phyloP scores from a whole-genome alignment of 768 basidiomycete genomes.

The Ephemerocybe angulata region DNA sequence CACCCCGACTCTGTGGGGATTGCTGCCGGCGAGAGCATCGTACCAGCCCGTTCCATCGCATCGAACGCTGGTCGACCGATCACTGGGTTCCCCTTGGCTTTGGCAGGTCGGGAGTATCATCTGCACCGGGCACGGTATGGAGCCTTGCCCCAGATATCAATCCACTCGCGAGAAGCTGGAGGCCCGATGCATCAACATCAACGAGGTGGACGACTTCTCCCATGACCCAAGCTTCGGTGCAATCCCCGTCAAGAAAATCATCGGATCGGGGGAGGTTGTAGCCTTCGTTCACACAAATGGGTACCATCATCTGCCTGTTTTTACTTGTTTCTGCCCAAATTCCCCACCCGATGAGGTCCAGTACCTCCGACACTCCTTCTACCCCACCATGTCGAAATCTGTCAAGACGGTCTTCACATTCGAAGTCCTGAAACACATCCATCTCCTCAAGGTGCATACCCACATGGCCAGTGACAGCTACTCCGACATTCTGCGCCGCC shows the following conservation, averaged over 20 bases:
- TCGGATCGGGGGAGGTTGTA: not conserved
- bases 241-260: not conserved
- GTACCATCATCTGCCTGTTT: not conserved
- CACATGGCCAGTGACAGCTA: not conserved
- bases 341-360: not conserved
- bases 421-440: constrained; percentile 17
- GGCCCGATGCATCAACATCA: not conserved
- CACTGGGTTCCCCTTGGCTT: not conserved
- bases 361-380: not conserved
- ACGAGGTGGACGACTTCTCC: not conserved
- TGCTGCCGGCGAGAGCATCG: not conserved
- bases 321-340: not conserved
- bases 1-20: not conserved
- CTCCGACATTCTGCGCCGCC: not conserved
- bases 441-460: constrained; percentile 7
- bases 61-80: not conserved
- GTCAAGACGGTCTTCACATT: constrained; percentile 18
- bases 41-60: not conserved
- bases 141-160: not conserved
- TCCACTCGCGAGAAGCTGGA: not conserved
- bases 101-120: not conserved
- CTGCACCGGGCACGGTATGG: not conserved
- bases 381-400: not conserved
- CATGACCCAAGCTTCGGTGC: not conserved
- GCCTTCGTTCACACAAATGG: not conserved